Evolutionary conservation across 176 grass and related monocot species (phyloP), one percentile per base, ranked within the genome.

Genomic region (Musa troglodytarum): DNA sequence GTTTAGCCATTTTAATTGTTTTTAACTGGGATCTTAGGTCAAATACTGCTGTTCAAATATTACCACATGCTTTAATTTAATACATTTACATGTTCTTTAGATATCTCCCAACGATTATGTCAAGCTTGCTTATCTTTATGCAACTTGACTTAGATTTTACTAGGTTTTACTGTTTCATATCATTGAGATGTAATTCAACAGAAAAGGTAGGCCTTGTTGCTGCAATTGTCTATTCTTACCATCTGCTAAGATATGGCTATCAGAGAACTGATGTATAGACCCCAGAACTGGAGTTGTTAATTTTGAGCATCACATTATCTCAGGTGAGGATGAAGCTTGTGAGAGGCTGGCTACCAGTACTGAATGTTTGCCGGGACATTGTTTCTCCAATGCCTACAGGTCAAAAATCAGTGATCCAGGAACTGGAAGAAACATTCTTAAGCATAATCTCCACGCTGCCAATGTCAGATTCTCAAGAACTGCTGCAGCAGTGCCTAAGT

Each of bases 321-420:
- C 82, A 98, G 95, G 84, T 82, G 69, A 89, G 95, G 80, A 87
- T 61, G 80, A 89, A 84, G 17, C 82, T 93, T 23, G 95, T 98
- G n/a, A 91, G 70, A 75, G 75, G 74, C 43, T 98, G 94, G 94
- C 88, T 98, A 56, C 94, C 88, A 14, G 94, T 98, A 9, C 77
- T 98, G 58, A 98, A 98, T 2, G 80, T 88, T 24, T 93, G 94
- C 82, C 78, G 88, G 53, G 84, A 87, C 77, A 85, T 90, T 72
- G 67, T 69, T 70, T 70, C 49, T 1, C 79, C 81, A 6, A 86
- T 88, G 78, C 88, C 80, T 20, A 70, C 82, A 9, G 90, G 87
- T 64, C 81, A 90, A 10, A 92, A 89, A 67, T 65, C 84, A 16
- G 81, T 81, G 52, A 91, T 84, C 78, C 91, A 89, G 54, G 90